These are phyloP conservation scores for Priceomyces haplophilus DNA, from an alignment of 805 yeast genomes.

Conservation along the genomic window DNA sequence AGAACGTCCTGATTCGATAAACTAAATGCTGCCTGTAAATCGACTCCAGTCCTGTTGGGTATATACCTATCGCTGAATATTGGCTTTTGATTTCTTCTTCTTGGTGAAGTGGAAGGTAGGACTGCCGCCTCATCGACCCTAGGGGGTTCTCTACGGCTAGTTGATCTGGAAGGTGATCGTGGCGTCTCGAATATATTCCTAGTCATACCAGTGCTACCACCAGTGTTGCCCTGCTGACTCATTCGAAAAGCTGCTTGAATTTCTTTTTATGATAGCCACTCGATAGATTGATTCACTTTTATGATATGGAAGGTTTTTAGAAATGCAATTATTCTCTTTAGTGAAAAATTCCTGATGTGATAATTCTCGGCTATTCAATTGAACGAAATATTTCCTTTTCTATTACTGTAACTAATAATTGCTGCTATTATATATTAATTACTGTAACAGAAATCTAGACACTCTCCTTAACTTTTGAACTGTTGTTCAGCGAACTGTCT, in stretches of 20 bases:
- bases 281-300: not conserved
- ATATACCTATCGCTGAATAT: slow-evolving; percentile 82
- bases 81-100: slow-evolving; percentile 45
- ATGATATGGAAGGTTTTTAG: not conserved
- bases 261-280: not conserved
- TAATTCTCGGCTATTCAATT: not conserved
- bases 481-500: not conserved
- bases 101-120: slow-evolving; percentile 39
- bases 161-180: slow-evolving; percentile 40
- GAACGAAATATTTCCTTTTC: not conserved
- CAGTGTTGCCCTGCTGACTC: slow-evolving; percentile 3
- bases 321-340: not conserved
- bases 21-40: slow-evolving; percentile 80
- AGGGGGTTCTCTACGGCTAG: slow-evolving; percentile 38
- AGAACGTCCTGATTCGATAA: slow-evolving; percentile 45
- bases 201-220: slow-evolving; percentile 1
- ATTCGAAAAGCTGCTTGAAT: not conserved
- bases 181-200: slow-evolving; percentile 35
- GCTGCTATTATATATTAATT: not conserved
- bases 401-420: not conserved
- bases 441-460: not conserved
- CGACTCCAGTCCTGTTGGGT: slow-evolving; percentile 83
- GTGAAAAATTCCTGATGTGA: not conserved
- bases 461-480: not conserved
- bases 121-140: slow-evolving; percentile 25